Evolutionary conservation across 208 protist genomes (phyloP), one percentile per base, ranked within the genome.

Genomic region (Tritrichomonas foetus): DNA sequence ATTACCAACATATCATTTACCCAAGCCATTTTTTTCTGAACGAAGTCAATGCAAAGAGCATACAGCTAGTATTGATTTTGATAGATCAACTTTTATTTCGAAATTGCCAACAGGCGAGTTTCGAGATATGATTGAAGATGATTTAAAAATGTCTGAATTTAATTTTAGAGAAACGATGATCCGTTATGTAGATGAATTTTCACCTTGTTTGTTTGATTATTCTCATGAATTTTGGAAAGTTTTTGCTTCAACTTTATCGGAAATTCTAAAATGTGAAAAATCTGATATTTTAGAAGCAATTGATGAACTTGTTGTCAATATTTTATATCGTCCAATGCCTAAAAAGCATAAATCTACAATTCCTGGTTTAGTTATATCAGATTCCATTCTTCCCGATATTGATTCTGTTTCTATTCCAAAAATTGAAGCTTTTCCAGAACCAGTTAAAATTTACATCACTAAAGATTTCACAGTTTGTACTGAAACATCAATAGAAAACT

Each of bases 171-270:
- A 57, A 57, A 57, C 78, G 1, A 57, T 89, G 20, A 57, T 27
- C 53, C 33, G 25, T 20, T 39, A 53, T 53, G 33, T 89, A n/a
- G 27, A 89, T 39, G 16, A 57, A 3, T 89, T 89, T 39, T 41
- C 41, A 53, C 3, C 78, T 22, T 53, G 27, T 20, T 13, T 47
- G 22, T 89, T 89, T 47, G 47, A 89, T 47, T 57, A 89, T 39
- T 25, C 41, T 1, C 78, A 49, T 55, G 78, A 89, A n/a, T 89
- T 89, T 36, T 89, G 78, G 78, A 89, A 89, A n/a, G 27, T 39
- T 89, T 89, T 89, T 57, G 47, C 27, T 30, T 39, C 41, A 39
- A 61, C 78, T 39, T 39, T 89, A 39, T 89, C 47, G 5, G 16
- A 30, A 39, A 57, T 89, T 8, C 47, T 89, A 44, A 14, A 89